phyloP scores from a whole-genome alignment of 345 rosid species.

The Rhodamnia argentea region DNA sequence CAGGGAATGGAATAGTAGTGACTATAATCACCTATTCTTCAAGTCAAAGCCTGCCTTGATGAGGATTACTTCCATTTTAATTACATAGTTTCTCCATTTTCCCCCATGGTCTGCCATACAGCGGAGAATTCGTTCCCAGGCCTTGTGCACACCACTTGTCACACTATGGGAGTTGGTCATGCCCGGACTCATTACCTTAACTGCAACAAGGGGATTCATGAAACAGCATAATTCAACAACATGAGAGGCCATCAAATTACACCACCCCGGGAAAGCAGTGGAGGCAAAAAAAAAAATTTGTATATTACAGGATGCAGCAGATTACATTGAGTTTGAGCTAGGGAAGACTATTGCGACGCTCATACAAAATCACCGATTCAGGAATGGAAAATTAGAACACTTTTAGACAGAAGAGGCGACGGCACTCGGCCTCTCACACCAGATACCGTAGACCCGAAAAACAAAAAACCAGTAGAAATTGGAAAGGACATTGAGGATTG shows the following conservation, averaged over 20 bases:
- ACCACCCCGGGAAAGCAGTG: neutral
- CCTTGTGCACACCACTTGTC: no score
- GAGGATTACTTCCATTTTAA: neutral
- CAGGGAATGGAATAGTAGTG: neutral
- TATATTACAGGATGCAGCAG: neutral
- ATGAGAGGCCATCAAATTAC: neutral
- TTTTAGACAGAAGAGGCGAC: neutral
- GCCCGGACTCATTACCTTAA: no score
- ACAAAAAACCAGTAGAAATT: neutral
- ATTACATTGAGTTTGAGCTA: neutral
- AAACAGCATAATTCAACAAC: neutral
- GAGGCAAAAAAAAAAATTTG: neutral
- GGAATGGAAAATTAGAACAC: neutral
- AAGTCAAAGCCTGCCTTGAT: neutral
- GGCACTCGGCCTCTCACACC: neutral
- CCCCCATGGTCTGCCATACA: no score
- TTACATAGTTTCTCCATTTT: neutral
- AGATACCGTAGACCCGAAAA: neutral
- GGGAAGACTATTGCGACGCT: neutral
- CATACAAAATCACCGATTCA: neutral
- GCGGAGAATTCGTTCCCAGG: no score
- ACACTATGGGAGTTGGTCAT: no score
- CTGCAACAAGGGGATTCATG: no score
- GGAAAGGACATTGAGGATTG: neutral
- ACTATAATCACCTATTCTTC: neutral